A percentile compares a stretch with the other conserved stretches of the same genome.
Conservation (phyloP, 2,329 filamentous ascomycete species). For the Diaporthe sp. region DNA sequence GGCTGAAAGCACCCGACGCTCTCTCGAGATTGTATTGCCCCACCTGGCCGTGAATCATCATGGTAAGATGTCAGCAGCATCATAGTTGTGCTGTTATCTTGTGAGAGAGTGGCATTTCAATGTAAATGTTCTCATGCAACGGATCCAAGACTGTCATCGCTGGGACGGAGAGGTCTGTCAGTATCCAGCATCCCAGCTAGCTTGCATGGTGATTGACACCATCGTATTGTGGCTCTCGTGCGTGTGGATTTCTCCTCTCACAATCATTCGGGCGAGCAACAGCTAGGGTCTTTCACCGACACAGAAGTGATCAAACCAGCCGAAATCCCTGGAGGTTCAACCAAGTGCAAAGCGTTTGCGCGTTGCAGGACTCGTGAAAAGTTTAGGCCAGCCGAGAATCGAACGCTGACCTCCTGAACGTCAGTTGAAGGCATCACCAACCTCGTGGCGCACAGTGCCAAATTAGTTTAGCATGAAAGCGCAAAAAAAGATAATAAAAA, state of each 20-base stretch:
- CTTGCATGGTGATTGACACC: background rate
- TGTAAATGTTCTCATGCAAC: background rate
- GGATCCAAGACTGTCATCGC: background rate
- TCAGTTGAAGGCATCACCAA: background rate
- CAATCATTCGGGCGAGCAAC: background rate
- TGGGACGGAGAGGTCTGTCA: no score
- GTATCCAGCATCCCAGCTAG: background rate
- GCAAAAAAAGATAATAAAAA: constrained; percentile 58
- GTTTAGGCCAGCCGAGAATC: background rate
- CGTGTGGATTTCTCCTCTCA: no score
- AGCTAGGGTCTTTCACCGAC: background rate
- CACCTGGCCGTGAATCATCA: background rate
- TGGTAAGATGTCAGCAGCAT: background rate
- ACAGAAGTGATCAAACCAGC: background rate
- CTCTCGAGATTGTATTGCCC: background rate
- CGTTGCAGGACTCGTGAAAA: background rate
- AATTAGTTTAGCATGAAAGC: constrained; percentile 48
- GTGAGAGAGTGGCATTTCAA: background rate
- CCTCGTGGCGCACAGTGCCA: constrained; percentile 8
- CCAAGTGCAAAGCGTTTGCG: no score
- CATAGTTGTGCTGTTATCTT: background rate
- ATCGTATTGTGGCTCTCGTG: background rate
- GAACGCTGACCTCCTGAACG: background rate
- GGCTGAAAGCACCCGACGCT: no score
- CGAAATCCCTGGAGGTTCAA: background rate